Evolutionary conservation across 169 alveolate species (phyloP), one percentile per base, ranked within the genome.

Genomic region (Cytauxzoon felis): DNA sequence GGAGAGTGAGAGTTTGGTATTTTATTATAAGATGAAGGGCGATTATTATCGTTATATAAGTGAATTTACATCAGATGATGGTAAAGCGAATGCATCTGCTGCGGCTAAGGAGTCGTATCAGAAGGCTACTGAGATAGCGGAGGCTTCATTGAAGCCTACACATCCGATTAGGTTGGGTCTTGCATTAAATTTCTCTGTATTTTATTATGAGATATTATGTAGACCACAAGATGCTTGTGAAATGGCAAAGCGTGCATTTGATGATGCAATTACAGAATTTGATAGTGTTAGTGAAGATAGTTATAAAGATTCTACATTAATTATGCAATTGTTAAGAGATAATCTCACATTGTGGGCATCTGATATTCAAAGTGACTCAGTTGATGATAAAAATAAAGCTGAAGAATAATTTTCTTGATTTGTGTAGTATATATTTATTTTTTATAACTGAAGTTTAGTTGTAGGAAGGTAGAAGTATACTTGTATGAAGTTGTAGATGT

Each of bases 11-110:
- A 89, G 97, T 62, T 88, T 91, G 76, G 99, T 96, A 45, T 98
- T 96, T 90, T 97, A 95, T 89, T 89, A 90, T 71, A 98, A 98
- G 91, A 96, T 98, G 99, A 97, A 96, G 90, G 99, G 99, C n/a
- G 99, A 98, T 87, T 97, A 97, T 84, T 95, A 95, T 90, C 94
- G 99, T 60, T 95, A 95, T 79, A 87, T 94, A 57, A 93, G 98
- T 34, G 99, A 98, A 88, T 95, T 92, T 91, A 92, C 96, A 16
- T 81, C 93, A 41, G 99, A 97, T 45, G 98, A 94, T 34, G 87
- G 87, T 48, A 95, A 94, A 79, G 90, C 86, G 67, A 90, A 87
- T 51, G 98, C 98, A 16, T 95, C 98, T n/a, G 97, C 92, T 66
- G 91, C 87, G 71, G 99, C 99, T 4, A 90, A 95, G 49, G 93